Percentiles rank a stretch among this genome's conserved stretches.
These are phyloP conservation scores for Hydnum rufescens DNA, from an alignment of 768 basidiomycete genomes.

Conservation along the genomic window DNA sequence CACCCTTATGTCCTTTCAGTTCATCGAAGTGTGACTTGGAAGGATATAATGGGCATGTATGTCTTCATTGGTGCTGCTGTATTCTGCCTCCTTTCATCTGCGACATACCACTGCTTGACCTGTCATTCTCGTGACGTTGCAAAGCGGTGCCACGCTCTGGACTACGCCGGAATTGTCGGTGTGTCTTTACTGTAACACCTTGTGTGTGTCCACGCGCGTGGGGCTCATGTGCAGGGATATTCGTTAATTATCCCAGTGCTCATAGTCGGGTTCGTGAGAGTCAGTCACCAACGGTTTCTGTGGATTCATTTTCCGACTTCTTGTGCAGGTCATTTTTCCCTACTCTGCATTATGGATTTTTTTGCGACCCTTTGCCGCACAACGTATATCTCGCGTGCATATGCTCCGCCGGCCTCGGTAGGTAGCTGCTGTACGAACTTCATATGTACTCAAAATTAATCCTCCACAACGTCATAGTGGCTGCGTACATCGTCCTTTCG, in stretches of 20 bases:
- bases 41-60: slow-evolving; percentile 37
- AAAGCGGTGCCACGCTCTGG: slow-evolving; percentile 39
- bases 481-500: slow-evolving; percentile 56
- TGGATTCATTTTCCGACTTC: slow-evolving; percentile 20
- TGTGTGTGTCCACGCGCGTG: background rate
- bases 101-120: slow-evolving; percentile 48
- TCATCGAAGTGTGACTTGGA: slow-evolving; percentile 37
- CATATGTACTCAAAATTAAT: no score
- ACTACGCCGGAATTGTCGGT: slow-evolving; percentile 68
- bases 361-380: slow-evolving; percentile 35
- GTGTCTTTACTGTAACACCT: slow-evolving; percentile 8
- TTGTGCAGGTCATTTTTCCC: slow-evolving; percentile 44
- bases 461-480: no score
- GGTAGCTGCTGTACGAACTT: background rate
- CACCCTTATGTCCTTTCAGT: slow-evolving; percentile 29
- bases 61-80: slow-evolving; percentile 52
- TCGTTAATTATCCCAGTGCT: background rate
- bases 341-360: slow-evolving; percentile 59
- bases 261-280: background rate
- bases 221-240: background rate
- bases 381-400: slow-evolving; percentile 28
- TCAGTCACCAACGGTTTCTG: slow-evolving; percentile 30
- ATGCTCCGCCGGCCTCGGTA: background rate
- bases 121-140: slow-evolving; percentile 57
- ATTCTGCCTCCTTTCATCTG: slow-evolving; percentile 52